Conservation (phyloP, 164 flowering plant genomes). For the Kingdonia uniflora region DNA sequence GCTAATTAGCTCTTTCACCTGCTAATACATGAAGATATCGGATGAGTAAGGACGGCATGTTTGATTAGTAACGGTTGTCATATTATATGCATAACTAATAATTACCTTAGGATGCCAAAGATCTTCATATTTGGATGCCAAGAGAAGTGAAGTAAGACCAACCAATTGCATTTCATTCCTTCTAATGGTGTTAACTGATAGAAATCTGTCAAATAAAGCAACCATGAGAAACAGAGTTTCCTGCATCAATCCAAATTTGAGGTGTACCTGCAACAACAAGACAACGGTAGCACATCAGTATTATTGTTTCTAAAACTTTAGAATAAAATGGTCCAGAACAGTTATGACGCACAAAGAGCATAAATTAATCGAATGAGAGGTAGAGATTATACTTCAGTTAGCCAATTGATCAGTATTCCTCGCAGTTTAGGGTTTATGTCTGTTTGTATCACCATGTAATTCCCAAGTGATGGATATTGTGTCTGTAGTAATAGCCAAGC, state of each 20-base stretch:
- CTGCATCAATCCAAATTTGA: constrained; percentile 74
- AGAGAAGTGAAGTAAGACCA: constrained; percentile 75
- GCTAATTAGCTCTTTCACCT: constrained; percentile 73
- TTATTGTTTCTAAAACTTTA: neutral
- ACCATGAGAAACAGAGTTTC: constrained; percentile 85
- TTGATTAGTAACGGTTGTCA: neutral
- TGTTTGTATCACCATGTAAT: constrained; percentile 52
- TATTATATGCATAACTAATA: neutral
- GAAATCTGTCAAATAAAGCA: constrained; percentile 59
- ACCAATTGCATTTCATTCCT: constrained; percentile 79
- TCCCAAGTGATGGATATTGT: constrained; percentile 31
- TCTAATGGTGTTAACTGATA: constrained; percentile 45
- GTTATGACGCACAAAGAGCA: neutral
- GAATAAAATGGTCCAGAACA: too few relatives aligned
- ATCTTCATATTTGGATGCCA: constrained; percentile 93
- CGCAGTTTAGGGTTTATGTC: constrained; percentile 69
- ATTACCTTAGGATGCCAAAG: constrained; percentile 89
- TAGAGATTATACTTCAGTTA: constrained; percentile 50
- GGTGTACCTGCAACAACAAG: constrained; percentile 52
- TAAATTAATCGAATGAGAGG: neutral
- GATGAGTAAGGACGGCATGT: too few relatives aligned
- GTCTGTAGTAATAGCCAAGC: constrained; percentile 31
- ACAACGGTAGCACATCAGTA: neutral
- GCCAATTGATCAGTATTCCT: constrained; percentile 79
- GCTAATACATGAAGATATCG: constrained; percentile 1